phyloP scores from a whole-genome alignment of 495 filamentous ascomycete species.

The Oidiodendron maius region DNA sequence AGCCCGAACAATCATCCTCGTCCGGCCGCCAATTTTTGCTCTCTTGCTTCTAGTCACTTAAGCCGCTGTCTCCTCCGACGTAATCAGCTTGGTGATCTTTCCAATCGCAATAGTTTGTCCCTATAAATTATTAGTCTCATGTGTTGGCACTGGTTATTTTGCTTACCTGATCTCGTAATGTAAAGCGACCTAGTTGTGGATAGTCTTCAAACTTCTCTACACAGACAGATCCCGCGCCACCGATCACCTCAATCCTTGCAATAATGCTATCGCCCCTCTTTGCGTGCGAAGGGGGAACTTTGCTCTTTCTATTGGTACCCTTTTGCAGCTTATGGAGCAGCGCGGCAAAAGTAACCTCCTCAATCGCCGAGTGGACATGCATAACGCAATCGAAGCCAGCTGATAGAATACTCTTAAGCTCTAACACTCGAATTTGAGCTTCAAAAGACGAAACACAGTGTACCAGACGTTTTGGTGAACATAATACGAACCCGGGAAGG shows the following conservation, averaged over 20 bases:
- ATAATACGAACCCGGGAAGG: constrained; percentile 92
- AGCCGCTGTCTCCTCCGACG: constrained; percentile 13
- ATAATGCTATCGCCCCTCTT: constrained; percentile 91
- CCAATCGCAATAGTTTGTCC: constrained; percentile 96
- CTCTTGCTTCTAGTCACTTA: constrained; percentile 8
- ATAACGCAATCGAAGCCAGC: constrained; percentile 88
- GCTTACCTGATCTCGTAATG: constrained; percentile 82
- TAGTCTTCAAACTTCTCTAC: constrained; percentile 93
- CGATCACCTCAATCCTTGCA: constrained; percentile 79
- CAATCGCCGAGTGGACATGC: constrained; percentile 87
- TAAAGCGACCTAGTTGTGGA: constrained; percentile 90
- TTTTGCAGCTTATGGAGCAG: constrained; percentile 95
- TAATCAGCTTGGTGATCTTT: constrained; percentile 80
- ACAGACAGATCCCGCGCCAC: constrained; percentile 79
- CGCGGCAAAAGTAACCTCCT: constrained; percentile 84
- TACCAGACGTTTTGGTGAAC: constrained; percentile 84
- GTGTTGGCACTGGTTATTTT: not conserved
- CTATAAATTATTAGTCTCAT: constrained; percentile 29
- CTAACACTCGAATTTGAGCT: constrained; percentile 92
- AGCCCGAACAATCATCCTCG: not conserved
- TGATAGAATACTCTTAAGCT: constrained; percentile 87
- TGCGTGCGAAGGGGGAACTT: constrained; percentile 85
- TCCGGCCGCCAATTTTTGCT: not conserved
- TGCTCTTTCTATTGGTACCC: constrained; percentile 90
- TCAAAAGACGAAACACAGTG: constrained; percentile 88